These are phyloP conservation scores for Xylariaceae sp. DNA, from an alignment of 2,329 filamentous ascomycete genomes.

Conservation along the genomic window DNA sequence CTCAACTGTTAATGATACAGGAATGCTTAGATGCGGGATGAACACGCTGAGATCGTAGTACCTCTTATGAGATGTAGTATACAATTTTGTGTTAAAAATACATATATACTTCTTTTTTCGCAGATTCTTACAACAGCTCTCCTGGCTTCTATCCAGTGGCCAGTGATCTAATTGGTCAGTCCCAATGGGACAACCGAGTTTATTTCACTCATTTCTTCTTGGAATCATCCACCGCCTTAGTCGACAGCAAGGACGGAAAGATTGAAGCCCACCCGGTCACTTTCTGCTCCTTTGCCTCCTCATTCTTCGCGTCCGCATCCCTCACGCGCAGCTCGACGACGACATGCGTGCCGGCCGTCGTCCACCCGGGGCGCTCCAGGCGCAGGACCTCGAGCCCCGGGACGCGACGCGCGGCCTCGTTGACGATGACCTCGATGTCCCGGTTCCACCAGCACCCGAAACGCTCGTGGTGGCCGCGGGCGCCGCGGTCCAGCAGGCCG, in stretches of 20 bases:
- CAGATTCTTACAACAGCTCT: background rate
- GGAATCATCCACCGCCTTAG: background rate
- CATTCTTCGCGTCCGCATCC: conserved; percentile 20
- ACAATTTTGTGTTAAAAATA: background rate
- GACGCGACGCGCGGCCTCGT: conserved; percentile 53
- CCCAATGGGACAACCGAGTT: background rate
- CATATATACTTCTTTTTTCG: background rate
- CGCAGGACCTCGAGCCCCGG: conserved; percentile 64
- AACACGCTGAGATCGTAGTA: background rate
- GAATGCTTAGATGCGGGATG: background rate
- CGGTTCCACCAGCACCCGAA: conserved; percentile 75
- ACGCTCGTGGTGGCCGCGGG: conserved; percentile 61
- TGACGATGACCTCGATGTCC: conserved; percentile 63
- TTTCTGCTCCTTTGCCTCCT: conserved; percentile 2
- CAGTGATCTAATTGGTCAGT: background rate
- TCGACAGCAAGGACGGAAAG: conserved; percentile 15
- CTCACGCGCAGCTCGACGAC: conserved; percentile 62
- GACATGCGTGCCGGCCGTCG: conserved; percentile 64
- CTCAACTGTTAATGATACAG: background rate
- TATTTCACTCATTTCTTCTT: conserved; percentile 9
- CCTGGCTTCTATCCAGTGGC: background rate
- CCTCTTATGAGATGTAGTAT: background rate
- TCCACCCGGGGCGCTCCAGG: conserved; percentile 57
- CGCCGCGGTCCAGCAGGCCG: conserved; percentile 60
- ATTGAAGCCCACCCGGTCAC: conserved; percentile 17